phyloP scores from a whole-genome alignment of 129 eudicot species.

The Escallonia rubra region DNA sequence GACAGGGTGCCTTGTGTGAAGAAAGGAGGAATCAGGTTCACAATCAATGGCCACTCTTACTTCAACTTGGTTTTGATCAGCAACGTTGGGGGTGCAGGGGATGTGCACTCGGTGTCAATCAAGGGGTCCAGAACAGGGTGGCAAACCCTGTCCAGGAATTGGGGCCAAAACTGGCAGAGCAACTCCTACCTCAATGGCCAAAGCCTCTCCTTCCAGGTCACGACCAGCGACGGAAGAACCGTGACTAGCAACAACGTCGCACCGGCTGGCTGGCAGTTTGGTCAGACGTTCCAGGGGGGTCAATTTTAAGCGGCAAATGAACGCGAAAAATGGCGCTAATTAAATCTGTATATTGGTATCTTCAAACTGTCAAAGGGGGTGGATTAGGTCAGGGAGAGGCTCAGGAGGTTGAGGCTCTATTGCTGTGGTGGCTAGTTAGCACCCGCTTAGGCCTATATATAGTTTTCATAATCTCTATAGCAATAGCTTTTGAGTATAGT shows the following conservation, averaged over 20 bases:
- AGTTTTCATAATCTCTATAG: background rate
- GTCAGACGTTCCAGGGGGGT: slow-evolving; percentile 66
- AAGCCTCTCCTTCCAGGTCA: slow-evolving; percentile 64
- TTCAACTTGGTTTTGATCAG: slow-evolving; percentile 74
- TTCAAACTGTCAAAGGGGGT: background rate
- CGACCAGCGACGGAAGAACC: slow-evolving; percentile 75
- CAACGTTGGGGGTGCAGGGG: slow-evolving; percentile 85
- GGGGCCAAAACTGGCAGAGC: slow-evolving; percentile 97
- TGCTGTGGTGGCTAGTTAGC: slow-evolving; percentile 69
- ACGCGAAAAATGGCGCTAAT: background rate
- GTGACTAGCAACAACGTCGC: slow-evolving; percentile 58
- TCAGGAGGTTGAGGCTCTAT: slow-evolving; percentile 27
- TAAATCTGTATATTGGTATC: slow-evolving; percentile 22
- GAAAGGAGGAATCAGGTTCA: slow-evolving; percentile 82
- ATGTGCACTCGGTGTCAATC: slow-evolving; percentile 64
- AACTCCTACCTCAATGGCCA: slow-evolving; percentile 68
- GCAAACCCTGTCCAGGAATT: slow-evolving; percentile 78
- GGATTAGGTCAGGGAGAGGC: slow-evolving; percentile 9
- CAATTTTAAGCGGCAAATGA: slow-evolving; percentile 38
- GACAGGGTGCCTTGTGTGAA: slow-evolving; percentile 64
- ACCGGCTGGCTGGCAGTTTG: slow-evolving; percentile 68
- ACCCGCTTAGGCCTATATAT: slow-evolving; percentile 56
- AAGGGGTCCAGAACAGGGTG: slow-evolving; percentile 70
- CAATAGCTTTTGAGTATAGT: background rate
- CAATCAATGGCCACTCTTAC: slow-evolving; percentile 78